Evolutionary conservation across 2,329 filamentous ascomycete species (phyloP).

Genomic region (Nemania sp.): DNA sequence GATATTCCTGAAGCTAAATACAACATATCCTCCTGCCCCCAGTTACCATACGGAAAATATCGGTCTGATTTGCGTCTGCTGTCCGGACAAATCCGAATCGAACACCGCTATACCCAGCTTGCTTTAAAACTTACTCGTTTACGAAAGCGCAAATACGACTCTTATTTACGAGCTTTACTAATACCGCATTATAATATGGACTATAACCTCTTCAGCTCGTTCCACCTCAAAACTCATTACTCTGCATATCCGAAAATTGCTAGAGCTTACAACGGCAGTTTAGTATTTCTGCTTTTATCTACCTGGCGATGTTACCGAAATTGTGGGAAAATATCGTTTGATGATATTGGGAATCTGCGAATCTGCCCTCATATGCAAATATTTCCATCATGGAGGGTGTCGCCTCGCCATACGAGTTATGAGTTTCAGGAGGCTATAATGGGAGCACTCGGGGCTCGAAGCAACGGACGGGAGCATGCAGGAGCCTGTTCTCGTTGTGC

Average conservation of each 20-base stretch:
- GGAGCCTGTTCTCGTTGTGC: not conserved
- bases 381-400: no score
- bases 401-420: no score
- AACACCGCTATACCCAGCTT: conserved; percentile 10
- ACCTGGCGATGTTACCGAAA: conserved; percentile 4
- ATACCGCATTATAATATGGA: no score
- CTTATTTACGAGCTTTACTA: conserved; percentile 3
- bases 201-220: no score
- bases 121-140: conserved; percentile 14
- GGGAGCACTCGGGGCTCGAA: not conserved
- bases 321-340: not conserved
- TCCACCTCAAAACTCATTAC: not conserved
- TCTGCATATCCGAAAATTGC: conserved; percentile 6
- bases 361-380: conserved; percentile 13
- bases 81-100: not conserved
- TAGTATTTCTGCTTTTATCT: conserved; percentile 7
- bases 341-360: not conserved
- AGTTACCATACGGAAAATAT: not conserved
- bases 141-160: not conserved
- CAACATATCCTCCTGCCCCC: not conserved
- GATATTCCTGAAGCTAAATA: not conserved
- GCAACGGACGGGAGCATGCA: not conserved
- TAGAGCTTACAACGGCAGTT: not conserved
- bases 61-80: not conserved
- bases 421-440: not conserved